Evolutionary conservation across 345 rosid species (phyloP).

Genomic region (Brassica incana): DNA sequence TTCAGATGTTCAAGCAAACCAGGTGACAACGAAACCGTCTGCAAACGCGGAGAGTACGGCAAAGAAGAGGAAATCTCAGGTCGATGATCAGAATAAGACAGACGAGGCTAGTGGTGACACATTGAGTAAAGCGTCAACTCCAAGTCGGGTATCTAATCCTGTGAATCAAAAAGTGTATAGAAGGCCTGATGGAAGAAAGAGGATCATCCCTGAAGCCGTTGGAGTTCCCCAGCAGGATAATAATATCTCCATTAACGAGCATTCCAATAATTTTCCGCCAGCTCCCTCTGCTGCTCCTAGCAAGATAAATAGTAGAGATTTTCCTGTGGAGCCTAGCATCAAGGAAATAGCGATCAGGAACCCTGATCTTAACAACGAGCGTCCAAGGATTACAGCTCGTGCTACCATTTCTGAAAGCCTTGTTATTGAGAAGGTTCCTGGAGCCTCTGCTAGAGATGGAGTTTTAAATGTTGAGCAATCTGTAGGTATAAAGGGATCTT

Average conservation of each 20-base stretch:
- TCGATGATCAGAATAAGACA: constrained; percentile 52
- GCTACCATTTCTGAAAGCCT: constrained; percentile 74
- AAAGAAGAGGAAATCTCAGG: constrained; percentile 60
- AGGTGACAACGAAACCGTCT: constrained; percentile 52
- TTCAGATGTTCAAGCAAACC: constrained; percentile 61
- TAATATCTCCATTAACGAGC: constrained; percentile 40
- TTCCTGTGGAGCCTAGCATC: constrained; percentile 43
- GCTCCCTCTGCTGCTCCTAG: constrained; percentile 42
- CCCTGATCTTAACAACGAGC: constrained; percentile 68
- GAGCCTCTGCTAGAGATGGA: constrained; percentile 54
- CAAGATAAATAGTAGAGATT: constrained; percentile 49
- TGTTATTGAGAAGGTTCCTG: constrained; percentile 81
- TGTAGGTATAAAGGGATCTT: constrained; percentile 57
- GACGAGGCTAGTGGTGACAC: constrained; percentile 51
- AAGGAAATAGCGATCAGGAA: constrained; percentile 49
- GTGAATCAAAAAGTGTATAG: constrained; percentile 93
- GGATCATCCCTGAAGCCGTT: constrained; percentile 98
- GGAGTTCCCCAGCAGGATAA: constrained; percentile 73
- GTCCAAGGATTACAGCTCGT: constrained; percentile 73
- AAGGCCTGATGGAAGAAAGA: constrained; percentile 96
- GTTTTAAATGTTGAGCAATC: constrained; percentile 57
- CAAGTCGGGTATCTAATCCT: constrained; percentile 66
- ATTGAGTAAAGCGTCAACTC: constrained; percentile 50
- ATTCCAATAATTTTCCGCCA: constrained; percentile 45
- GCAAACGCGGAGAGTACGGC: constrained; percentile 46